These are phyloP conservation scores for Amanita rimosa DNA, from an alignment of 768 basidiomycete genomes.

Conservation along the genomic window DNA sequence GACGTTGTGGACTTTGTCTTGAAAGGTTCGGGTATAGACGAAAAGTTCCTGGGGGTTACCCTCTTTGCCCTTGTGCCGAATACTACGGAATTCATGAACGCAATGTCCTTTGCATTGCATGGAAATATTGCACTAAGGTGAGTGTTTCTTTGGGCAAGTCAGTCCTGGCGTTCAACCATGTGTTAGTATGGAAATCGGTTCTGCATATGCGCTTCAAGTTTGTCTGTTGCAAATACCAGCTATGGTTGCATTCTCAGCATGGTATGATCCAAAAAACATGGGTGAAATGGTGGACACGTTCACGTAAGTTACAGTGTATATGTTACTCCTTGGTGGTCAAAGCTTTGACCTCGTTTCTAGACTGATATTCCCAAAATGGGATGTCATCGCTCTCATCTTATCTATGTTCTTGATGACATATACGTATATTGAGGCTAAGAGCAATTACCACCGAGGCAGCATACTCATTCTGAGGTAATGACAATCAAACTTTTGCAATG, in stretches of 20 bases:
- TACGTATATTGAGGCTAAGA: constrained; percentile 97
- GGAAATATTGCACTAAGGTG: constrained; percentile 95
- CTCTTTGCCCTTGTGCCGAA: constrained; percentile 97
- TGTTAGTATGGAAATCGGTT: constrained; percentile 95
- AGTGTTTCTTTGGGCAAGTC: constrained; percentile 9
- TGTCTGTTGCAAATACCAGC: constrained; percentile 96
- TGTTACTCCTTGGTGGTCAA: constrained; percentile 5
- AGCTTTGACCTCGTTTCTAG: constrained; percentile 35
- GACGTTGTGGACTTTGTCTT: constrained; percentile 94
- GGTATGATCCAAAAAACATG: constrained; percentile 81
- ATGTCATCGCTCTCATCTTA: constrained; percentile 87
- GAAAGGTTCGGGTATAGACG: constrained; percentile 84
- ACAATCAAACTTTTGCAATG: neutral
- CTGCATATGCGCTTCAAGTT: constrained; percentile 96
- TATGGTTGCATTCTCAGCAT: constrained; percentile 98
- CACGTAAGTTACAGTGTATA: constrained; percentile 49
- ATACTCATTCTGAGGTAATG: constrained; percentile 86
- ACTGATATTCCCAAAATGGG: constrained; percentile 97
- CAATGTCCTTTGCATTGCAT: constrained; percentile 93
- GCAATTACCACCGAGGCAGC: constrained; percentile 95
- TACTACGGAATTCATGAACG: constrained; percentile 99
- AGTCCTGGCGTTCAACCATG: neutral
- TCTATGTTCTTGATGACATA: constrained; percentile 98
- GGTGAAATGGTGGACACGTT: constrained; percentile 85
- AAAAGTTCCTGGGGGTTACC: constrained; percentile 95